Percentiles rank a stretch among this genome's conserved stretches.
These are phyloP conservation scores for Clathrus columnatus DNA, from an alignment of 768 basidiomycete species.

Conservation along the genomic window DNA sequence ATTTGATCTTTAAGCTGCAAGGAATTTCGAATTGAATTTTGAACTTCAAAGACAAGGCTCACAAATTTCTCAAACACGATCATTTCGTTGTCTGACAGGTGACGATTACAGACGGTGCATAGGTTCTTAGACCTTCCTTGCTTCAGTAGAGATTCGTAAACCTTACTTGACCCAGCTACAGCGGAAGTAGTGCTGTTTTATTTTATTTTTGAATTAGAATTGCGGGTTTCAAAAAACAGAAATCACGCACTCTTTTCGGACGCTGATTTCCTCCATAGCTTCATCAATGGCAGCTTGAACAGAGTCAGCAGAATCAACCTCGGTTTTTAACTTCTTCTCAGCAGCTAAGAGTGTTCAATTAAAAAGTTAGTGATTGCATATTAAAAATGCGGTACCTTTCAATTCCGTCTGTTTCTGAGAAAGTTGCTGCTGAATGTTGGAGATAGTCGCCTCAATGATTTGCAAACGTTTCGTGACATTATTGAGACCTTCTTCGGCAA, in stretches of 20 bases:
- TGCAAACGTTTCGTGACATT: conserved; percentile 50
- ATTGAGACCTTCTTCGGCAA: conserved; percentile 33
- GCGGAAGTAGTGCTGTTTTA: conserved; percentile 19
- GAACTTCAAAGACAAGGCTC: conserved; percentile 16
- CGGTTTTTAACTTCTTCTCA: conserved; percentile 38
- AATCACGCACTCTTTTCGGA: conserved; percentile 34
- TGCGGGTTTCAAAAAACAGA: background rate
- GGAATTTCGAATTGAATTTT: conserved; percentile 1
- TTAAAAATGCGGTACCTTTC: conserved; percentile 34
- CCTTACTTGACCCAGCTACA: conserved; percentile 29
- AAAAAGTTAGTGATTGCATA: background rate
- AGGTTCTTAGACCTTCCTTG: conserved; percentile 53
- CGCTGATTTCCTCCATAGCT: conserved; percentile 34
- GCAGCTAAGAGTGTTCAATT: conserved; percentile 28
- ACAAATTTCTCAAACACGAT: conserved; percentile 66
- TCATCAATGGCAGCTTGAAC: conserved; percentile 43
- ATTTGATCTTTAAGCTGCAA: conserved; percentile 56
- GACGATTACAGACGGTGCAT: conserved; percentile 73
- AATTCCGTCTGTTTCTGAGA: conserved; percentile 55
- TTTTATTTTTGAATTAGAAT: background rate
- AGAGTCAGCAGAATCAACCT: conserved; percentile 30
- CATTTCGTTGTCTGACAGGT: conserved; percentile 45
- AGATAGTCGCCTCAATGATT: conserved; percentile 52
- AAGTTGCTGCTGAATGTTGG: conserved; percentile 50
- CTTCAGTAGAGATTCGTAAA: conserved; percentile 48